phyloP scores from a whole-genome alignment of 768 basidiomycete genomes.

The Tulasnella sp. region DNA sequence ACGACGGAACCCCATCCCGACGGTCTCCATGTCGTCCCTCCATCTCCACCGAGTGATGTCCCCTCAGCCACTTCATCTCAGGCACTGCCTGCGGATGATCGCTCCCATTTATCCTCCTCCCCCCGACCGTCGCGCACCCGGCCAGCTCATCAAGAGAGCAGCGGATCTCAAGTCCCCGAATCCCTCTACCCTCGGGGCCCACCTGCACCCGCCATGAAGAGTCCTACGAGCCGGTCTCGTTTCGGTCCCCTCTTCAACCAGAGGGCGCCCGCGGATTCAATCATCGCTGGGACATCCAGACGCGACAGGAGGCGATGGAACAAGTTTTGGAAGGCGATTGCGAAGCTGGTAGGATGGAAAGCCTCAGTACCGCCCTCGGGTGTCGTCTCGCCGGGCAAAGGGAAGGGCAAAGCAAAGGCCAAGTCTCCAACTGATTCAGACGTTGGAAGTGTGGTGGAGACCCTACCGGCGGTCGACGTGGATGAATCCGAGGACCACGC shows the following conservation, averaged over 20 bases:
- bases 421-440: not conserved
- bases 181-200: not conserved
- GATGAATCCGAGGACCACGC: not conserved
- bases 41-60: not conserved
- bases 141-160: constrained; percentile 1
- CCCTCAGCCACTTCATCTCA: not conserved
- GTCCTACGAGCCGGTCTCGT: constrained; percentile 9
- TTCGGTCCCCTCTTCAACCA: not conserved
- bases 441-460: constrained; percentile 8
- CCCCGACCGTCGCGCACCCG: not conserved
- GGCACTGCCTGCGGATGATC: not conserved
- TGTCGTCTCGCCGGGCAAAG: not conserved
- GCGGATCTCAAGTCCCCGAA: not conserved
- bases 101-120: not conserved
- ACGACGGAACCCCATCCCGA: not conserved
- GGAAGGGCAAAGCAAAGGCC: not conserved
- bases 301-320: constrained; percentile 8
- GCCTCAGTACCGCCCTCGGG: not conserved
- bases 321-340: not conserved
- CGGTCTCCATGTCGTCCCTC: not conserved
- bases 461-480: not conserved
- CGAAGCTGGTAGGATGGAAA: not conserved
- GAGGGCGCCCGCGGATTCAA: not conserved
- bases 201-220: not conserved
- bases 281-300: not conserved